Percentiles rank a stretch among this genome's conserved stretches.
These are phyloP conservation scores for Colletotrichum sp. DNA, from an alignment of 2,329 filamentous ascomycete genomes.

Conservation along the genomic window DNA sequence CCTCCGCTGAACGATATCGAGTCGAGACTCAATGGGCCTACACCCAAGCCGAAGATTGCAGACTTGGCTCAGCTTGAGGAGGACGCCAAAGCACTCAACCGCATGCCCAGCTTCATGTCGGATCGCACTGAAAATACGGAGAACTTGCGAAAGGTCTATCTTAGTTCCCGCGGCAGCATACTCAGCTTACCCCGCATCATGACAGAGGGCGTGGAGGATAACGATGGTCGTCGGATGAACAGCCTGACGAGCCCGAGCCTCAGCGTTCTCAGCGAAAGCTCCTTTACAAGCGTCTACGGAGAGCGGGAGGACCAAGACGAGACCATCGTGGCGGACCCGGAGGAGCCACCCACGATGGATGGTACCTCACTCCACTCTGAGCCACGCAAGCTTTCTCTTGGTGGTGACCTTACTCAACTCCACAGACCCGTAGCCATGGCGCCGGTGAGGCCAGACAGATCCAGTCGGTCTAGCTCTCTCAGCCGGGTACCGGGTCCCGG, in stretches of 20 bases:
- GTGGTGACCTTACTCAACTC: background rate
- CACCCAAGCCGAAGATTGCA: conserved; percentile 22
- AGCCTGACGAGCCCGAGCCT: conserved; percentile 62
- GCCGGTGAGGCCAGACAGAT: background rate
- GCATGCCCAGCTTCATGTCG: conserved; percentile 70
- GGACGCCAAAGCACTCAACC: conserved; percentile 46
- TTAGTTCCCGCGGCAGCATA: conserved; percentile 53
- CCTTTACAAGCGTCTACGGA: conserved; percentile 70
- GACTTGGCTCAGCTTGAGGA: conserved; percentile 27
- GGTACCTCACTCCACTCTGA: conserved; percentile 23
- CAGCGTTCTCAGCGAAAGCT: conserved; percentile 71
- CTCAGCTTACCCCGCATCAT: conserved; percentile 54
- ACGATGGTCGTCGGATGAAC: conserved; percentile 33
- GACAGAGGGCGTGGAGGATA: conserved; percentile 43
- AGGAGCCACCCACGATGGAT: conserved; percentile 35
- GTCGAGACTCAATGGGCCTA: conserved; percentile 11
- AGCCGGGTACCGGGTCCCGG: conserved; percentile 31
- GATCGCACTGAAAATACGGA: conserved; percentile 64
- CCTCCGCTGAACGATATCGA: conserved; percentile 37
- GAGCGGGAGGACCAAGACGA: conserved; percentile 36
- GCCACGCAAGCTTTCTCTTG: background rate
- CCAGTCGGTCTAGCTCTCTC: conserved; percentile 33
- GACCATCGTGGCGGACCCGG: conserved; percentile 27
- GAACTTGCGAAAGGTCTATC: conserved; percentile 65
- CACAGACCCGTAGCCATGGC: background rate